Evolutionary conservation across 805 yeast species (phyloP).

Genomic region (Yarrowia phangngaensis): DNA sequence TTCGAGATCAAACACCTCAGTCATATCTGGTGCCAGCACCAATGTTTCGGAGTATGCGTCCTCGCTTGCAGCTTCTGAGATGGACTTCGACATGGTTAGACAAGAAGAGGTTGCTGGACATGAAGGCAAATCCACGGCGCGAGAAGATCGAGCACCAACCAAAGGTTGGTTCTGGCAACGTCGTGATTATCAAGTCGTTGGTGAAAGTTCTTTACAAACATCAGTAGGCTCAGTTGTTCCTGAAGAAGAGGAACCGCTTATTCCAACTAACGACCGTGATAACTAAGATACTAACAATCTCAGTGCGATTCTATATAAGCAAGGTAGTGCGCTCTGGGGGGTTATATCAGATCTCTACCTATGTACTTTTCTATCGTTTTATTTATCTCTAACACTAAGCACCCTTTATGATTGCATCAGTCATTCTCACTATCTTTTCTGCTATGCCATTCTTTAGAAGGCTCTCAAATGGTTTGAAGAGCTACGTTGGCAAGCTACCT

Average conservation of each 20-base stretch:
- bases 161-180: slow-evolving; percentile 24
- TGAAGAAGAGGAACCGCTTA: slow-evolving; percentile 10
- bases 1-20: slow-evolving; percentile 7
- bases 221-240: too few species aligned
- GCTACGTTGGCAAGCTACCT: too few species aligned
- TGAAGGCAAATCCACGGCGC: neutral
- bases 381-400: slow-evolving; percentile 1
- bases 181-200: neutral
- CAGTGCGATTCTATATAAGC: too few species aligned
- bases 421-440: too few species aligned
- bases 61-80: slow-evolving; percentile 1
- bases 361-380: slow-evolving; percentile 16
- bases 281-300: too few species aligned
- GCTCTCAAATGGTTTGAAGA: too few species aligned
- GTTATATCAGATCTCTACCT: too few species aligned
- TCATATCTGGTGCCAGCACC: slow-evolving; percentile 2
- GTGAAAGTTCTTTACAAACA: too few species aligned
- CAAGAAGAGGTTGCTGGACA: slow-evolving; percentile 7
- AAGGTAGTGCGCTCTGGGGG: too few species aligned
- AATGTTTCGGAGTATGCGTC: slow-evolving; percentile 2
- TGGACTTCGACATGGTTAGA: slow-evolving; percentile 13
- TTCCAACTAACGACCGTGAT: neutral
- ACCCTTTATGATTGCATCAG: too few species aligned
- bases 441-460: too few species aligned
- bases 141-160: slow-evolving; percentile 2